Evolutionary conservation across 257 asterid species (phyloP).

Genomic region (Hygrophila difformis): DNA sequence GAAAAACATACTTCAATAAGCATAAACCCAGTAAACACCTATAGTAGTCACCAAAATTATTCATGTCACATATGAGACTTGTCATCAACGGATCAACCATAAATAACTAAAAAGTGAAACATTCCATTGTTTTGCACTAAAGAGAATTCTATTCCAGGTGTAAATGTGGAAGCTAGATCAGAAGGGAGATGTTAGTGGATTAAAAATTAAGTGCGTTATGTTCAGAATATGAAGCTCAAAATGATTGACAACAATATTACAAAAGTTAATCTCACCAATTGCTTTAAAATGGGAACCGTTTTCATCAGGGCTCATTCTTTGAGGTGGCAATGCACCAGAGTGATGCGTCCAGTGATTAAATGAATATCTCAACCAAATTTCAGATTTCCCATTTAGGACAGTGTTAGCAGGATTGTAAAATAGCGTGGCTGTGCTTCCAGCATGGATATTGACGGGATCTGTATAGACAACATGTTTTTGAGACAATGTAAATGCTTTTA

Average conservation of each 20-base stretch:
- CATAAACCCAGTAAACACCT: too few relatives aligned
- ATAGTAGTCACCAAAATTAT: too few relatives aligned
- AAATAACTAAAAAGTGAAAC: slow-evolving; percentile 4
- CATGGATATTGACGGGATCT: slow-evolving; percentile 78
- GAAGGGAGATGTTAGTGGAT: too few relatives aligned
- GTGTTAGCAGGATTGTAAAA: slow-evolving; percentile 86
- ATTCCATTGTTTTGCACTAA: not conserved
- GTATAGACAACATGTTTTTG: slow-evolving; percentile 88
- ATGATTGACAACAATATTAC: not conserved
- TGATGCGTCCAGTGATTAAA: slow-evolving; percentile 96
- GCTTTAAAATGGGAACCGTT: slow-evolving; percentile 67
- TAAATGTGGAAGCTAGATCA: too few relatives aligned
- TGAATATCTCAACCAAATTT: slow-evolving; percentile 94
- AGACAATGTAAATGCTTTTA: slow-evolving; percentile 67
- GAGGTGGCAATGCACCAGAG: slow-evolving; percentile 76
- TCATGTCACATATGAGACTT: slow-evolving; percentile 1
- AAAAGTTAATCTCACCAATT: slow-evolving; percentile 40
- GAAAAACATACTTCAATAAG: too few relatives aligned
- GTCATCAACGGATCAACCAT: slow-evolving; percentile 10
- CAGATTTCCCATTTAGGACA: slow-evolving; percentile 80
- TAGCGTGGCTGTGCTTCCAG: slow-evolving; percentile 73
- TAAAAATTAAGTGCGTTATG: too few relatives aligned
- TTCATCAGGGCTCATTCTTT: slow-evolving; percentile 66
- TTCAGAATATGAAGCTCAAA: not conserved
- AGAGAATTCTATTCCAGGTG: too few relatives aligned